Conservation (phyloP, 2,329 filamentous ascomycete species). For the Fusarium sp. region DNA sequence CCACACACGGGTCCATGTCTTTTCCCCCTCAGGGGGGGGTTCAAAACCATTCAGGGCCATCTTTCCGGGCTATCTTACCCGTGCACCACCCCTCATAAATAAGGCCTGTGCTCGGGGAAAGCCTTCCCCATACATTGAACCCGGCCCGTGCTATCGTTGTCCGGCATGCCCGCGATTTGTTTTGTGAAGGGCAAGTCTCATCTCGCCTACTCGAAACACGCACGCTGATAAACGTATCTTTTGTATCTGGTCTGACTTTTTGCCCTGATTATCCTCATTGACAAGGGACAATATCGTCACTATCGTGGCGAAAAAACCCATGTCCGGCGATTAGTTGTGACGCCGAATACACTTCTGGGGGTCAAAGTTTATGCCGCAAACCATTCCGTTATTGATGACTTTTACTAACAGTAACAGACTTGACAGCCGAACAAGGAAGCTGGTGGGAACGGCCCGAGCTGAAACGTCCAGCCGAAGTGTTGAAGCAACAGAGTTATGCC, state of each 20-base stretch:
- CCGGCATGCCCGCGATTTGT: not conserved
- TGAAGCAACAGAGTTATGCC: not conserved
- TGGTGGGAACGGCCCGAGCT: not conserved
- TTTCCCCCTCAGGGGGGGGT: not conserved
- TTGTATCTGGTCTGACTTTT: not conserved
- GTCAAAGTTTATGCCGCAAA: not conserved
- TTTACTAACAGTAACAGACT: not conserved
- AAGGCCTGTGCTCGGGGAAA: slow-evolving; percentile 1
- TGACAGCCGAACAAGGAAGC: not conserved
- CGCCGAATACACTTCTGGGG: not conserved
- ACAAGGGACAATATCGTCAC: not conserved
- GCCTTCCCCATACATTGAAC: not conserved
- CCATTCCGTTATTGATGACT: not conserved
- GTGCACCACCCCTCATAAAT: not conserved
- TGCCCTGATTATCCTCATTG: not conserved
- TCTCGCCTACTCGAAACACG: not conserved
- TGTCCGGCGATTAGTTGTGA: not conserved
- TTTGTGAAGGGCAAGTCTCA: not conserved
- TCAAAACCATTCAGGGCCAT: not conserved
- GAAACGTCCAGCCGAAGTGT: not conserved
- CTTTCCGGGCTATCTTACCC: not conserved
- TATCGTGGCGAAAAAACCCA: not conserved
- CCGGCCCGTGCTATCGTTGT: not conserved
- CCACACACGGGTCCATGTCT: not conserved
- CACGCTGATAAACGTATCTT: not conserved